Evolutionary conservation across 768 basidiomycete species (phyloP).

Genomic region (Clitopilus passeckerianus): DNA sequence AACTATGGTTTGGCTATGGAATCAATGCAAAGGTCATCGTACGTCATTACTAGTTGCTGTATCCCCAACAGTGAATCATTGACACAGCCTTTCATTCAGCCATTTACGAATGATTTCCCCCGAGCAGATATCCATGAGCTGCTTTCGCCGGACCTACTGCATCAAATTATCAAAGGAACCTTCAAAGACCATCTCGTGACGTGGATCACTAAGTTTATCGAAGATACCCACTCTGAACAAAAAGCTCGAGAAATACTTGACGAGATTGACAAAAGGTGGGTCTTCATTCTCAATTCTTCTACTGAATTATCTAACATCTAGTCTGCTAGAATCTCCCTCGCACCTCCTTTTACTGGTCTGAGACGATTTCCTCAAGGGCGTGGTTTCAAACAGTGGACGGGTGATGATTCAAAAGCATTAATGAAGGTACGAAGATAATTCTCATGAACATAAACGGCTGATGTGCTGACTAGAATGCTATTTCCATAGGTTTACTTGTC

Average conservation of each 20-base stretch:
- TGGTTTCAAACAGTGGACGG: slow-evolving; percentile 25
- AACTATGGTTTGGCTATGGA: slow-evolving; percentile 19
- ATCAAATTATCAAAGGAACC: slow-evolving; percentile 22
- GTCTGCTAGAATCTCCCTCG: slow-evolving; percentile 18
- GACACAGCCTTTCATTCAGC: neutral
- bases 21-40: slow-evolving; percentile 19
- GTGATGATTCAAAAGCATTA: slow-evolving; percentile 23
- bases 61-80: neutral
- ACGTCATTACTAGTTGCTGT: no score
- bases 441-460: neutral
- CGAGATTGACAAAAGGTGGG: slow-evolving; percentile 18
- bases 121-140: slow-evolving; percentile 22
- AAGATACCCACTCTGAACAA: slow-evolving; percentile 3
- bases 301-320: neutral
- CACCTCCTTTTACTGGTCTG: slow-evolving; percentile 15
- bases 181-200: slow-evolving; percentile 24
- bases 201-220: slow-evolving; percentile 18
- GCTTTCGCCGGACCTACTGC: slow-evolving; percentile 19
- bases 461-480: neutral
- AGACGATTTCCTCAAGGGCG: slow-evolving; percentile 16
- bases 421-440: slow-evolving; percentile 27
- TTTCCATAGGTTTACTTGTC: slow-evolving; percentile 18
- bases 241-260: slow-evolving; percentile 14
- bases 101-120: slow-evolving; percentile 14
- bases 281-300: neutral